Evolutionary conservation across 306 rosid species (phyloP).

Genomic region (Cucurbita argyrosperma): DNA sequence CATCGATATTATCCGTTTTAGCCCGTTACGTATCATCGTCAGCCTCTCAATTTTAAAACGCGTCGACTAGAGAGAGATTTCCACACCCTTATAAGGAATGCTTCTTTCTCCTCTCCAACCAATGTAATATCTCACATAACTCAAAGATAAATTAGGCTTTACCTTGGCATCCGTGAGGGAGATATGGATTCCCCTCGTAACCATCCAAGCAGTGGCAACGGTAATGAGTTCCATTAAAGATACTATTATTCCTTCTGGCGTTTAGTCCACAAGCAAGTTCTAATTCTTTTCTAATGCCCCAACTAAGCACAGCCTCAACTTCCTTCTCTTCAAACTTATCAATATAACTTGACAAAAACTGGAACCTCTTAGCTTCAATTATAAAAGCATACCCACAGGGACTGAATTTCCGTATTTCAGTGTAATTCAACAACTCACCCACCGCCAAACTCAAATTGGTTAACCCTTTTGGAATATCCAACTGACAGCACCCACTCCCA

Average conservation of each 20-base stretch:
- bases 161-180: conserved; percentile 24
- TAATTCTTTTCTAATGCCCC: conserved; percentile 10
- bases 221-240: conserved; percentile 8
- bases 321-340: not conserved
- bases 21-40: no score
- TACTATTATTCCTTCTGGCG: not conserved
- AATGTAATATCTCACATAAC: no score
- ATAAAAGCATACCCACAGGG: conserved; percentile 23
- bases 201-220: conserved; percentile 22
- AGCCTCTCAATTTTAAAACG: no score
- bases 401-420: not conserved
- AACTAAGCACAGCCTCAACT: conserved; percentile 19
- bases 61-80: no score
- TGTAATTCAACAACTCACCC: no score
- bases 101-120: no score
- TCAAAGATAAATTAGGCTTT: not conserved
- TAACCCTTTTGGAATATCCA: conserved; percentile 8
- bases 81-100: no score
- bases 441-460: not conserved
- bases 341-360: not conserved
- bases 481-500: conserved; percentile 30
- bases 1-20: no score
- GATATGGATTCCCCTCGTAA: conserved; percentile 30
- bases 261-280: conserved; percentile 10
- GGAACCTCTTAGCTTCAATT: not conserved